phyloP scores from a whole-genome alignment of 2,329 filamentous ascomycete species.

The Fusarium concolor region DNA sequence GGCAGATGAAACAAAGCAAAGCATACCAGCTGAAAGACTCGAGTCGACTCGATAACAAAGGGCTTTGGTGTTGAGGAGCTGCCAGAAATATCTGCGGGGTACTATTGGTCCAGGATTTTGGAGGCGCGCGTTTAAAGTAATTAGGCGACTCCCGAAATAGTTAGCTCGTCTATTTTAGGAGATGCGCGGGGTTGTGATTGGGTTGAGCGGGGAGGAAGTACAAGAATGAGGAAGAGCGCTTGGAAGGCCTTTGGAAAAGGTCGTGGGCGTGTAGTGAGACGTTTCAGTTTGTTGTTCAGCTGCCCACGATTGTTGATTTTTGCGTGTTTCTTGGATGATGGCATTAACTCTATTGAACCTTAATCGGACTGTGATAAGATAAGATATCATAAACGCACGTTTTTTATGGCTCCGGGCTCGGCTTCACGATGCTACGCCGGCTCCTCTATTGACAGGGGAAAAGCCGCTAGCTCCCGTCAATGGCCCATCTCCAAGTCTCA shows the following conservation, averaged over 20 bases:
- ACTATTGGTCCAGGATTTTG: constrained; percentile 33
- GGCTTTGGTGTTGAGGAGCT: constrained; percentile 35
- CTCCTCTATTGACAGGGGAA: too few species aligned
- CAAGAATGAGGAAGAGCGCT: constrained; percentile 32
- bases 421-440: too few species aligned
- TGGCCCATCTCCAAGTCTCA: neutral
- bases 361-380: too few species aligned
- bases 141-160: constrained; percentile 35
- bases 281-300: constrained; percentile 39
- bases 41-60: neutral
- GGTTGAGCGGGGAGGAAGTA: constrained; percentile 27
- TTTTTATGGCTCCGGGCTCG: too few species aligned
- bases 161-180: constrained; percentile 44
- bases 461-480: too few species aligned
- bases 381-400: neutral
- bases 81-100: constrained; percentile 6
- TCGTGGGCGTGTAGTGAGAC: constrained; percentile 37
- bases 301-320: neutral
- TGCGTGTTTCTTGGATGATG: neutral
- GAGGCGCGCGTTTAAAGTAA: constrained; percentile 46
- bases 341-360: too few species aligned
- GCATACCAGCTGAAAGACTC: neutral
- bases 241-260: constrained; percentile 5
- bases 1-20: constrained; percentile 20
- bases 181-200: constrained; percentile 18